Evolutionary conservation across 2,329 filamentous ascomycete species (phyloP).

Genomic region (Aspergillus clavatus): DNA sequence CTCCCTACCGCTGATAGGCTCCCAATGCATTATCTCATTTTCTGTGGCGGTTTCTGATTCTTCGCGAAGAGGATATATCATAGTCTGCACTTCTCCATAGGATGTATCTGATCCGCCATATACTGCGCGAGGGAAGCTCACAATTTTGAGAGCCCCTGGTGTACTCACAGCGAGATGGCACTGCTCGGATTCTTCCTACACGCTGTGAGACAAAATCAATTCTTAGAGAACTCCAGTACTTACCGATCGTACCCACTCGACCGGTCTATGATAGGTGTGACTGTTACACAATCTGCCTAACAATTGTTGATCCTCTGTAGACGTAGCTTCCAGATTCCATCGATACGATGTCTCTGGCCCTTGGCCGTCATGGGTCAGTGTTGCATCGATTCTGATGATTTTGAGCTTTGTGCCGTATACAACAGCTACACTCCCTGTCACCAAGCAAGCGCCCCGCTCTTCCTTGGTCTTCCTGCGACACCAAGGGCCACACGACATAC

Average conservation of each 20-base stretch:
- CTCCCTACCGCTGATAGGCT: slow-evolving; percentile 32
- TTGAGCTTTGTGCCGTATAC: slow-evolving; percentile 27
- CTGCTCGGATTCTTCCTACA: slow-evolving; percentile 18
- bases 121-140: slow-evolving; percentile 16
- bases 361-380: slow-evolving; percentile 5
- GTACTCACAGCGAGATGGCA: slow-evolving; percentile 23
- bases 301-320: slow-evolving; percentile 11
- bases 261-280: slow-evolving; percentile 26
- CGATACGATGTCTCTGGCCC: background rate
- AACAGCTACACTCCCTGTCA: slow-evolving; percentile 24
- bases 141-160: slow-evolving; percentile 21
- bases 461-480: slow-evolving; percentile 3
- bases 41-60: slow-evolving; percentile 6
- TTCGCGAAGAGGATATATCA: slow-evolving; percentile 21
- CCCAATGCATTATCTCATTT: slow-evolving; percentile 20
- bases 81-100: slow-evolving; percentile 5
- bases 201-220: slow-evolving; percentile 5
- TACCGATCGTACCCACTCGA: slow-evolving; percentile 32
- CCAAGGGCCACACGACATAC: slow-evolving; percentile 34
- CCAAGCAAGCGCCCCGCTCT: slow-evolving; percentile 8
- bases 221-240: slow-evolving; percentile 5
- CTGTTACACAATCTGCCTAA: slow-evolving; percentile 6
- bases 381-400: slow-evolving; percentile 21
- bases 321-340: slow-evolving; percentile 9
- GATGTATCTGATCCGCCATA: slow-evolving; percentile 12